A percentile compares a stretch with the other conserved stretches of the same genome.
Conservation (phyloP, 495 filamentous ascomycete species). For the Astrothelium macrocarpum region DNA sequence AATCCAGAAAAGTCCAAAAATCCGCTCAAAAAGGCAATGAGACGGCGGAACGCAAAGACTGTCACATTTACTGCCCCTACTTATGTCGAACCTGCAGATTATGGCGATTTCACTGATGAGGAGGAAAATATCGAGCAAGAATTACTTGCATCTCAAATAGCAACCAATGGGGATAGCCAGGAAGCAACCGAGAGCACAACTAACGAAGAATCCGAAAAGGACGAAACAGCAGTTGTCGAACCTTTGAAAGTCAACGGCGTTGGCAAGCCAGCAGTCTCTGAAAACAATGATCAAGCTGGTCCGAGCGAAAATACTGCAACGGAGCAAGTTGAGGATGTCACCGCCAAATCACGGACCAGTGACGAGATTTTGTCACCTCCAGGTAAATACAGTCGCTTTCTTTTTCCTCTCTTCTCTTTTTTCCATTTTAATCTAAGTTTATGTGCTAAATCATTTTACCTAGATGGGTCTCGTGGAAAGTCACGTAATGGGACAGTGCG, state of each 20-base stretch:
- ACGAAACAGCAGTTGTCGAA: slow-evolving; percentile 20
- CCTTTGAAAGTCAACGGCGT: slow-evolving; percentile 23
- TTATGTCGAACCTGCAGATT: slow-evolving; percentile 82
- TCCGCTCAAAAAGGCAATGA: slow-evolving; percentile 80
- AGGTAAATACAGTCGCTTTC: slow-evolving; percentile 30
- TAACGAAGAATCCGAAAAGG: slow-evolving; percentile 21
- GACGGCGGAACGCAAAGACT: slow-evolving; percentile 75
- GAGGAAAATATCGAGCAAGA: slow-evolving; percentile 53
- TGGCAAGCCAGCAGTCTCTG: slow-evolving; percentile 15
- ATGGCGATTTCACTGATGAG: slow-evolving; percentile 85
- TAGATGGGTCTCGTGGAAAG: slow-evolving; percentile 5
- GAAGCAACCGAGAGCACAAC: slow-evolving; percentile 26
- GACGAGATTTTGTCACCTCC: slow-evolving; percentile 56
- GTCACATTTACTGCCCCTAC: slow-evolving; percentile 81
- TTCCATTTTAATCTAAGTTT: not conserved
- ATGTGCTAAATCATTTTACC: not conserved
- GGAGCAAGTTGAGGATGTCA: slow-evolving; percentile 18
- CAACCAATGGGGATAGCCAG: slow-evolving; percentile 23
- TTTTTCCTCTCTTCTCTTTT: no score
- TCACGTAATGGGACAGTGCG: slow-evolving; percentile 77
- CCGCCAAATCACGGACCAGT: slow-evolving; percentile 34
- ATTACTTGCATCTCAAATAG: slow-evolving; percentile 33
- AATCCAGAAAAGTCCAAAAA: slow-evolving; percentile 82
- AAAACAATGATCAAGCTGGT: slow-evolving; percentile 17
- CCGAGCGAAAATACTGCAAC: slow-evolving; percentile 14